Evolutionary conservation across 148 eudicot species (phyloP), one percentile per base, ranked within the genome.

Genomic region (Chenopodium album): DNA sequence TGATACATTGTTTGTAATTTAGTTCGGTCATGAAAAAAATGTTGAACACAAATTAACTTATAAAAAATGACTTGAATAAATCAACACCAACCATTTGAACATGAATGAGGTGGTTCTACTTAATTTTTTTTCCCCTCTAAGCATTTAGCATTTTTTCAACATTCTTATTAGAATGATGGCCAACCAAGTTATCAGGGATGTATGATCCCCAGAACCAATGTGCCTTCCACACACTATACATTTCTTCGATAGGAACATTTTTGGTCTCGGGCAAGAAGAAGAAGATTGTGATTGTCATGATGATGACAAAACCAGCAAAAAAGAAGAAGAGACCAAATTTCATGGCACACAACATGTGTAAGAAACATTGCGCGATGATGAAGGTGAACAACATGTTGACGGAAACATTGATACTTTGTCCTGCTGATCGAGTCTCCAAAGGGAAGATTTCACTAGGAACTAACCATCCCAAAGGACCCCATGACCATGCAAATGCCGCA

Each of bases 401-500:
- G 0, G 84, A 74, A 12, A 85, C 83, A 14, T 68, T 83, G 65
- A 85, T 82, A 44, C 86, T 65, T 41, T 80, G 84, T 1, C 86
- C 87, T 1, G 86, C 88, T 20, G 88, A 83, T 37, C 90, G 56
- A 10, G 82, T 88, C 84, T 88, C 90, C 31, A 86, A 2, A 1
- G 86, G 85, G 14, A 86, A 88, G 16, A 88, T 84, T 50, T 88
- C 90, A 73, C 88, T 86, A 0, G 88, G 87, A 1, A 84, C 88
- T 11, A 87, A 79, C 89, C 86, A 87, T 19, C 87, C 86, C 26
- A 87, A 32, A 1, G 89, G 86, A 31, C 89, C 89, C 89, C 87
- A 85, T 2, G 86, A 87, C 87, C 87, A 85, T 14, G 86, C 89
- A 41, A 85, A 85, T 6, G 76, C 87, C 0, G 82, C 82, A 0